Percentiles rank a stretch among this genome's conserved stretches.
Conservation (phyloP, 2,329 filamentous ascomycete species). For the Zymoseptoria brevis region DNA sequence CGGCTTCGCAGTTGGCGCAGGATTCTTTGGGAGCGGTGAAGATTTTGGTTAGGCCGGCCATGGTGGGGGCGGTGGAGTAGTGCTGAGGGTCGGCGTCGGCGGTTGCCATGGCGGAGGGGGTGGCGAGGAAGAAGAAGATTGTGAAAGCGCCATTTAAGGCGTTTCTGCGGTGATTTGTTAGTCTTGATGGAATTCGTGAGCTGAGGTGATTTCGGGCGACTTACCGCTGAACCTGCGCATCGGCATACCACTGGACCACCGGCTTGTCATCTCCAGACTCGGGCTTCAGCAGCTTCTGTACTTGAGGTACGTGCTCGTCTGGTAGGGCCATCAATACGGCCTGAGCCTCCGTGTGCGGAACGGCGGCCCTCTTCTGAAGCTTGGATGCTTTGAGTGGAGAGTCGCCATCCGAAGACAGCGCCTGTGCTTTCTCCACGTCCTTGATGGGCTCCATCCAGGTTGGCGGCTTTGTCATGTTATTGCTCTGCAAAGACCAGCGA, state of each 20-base stretch:
- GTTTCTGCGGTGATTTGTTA: background rate
- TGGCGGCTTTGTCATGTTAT: background rate
- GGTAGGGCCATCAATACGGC: background rate
- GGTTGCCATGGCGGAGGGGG: background rate
- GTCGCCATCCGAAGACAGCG: background rate
- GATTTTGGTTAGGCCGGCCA: background rate
- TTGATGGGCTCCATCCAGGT: background rate
- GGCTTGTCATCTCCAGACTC: background rate
- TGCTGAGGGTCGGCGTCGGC: background rate
- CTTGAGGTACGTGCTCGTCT: background rate
- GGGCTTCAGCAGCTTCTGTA: background rate
- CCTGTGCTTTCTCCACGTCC: background rate
- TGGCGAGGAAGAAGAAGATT: background rate
- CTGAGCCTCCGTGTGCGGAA: background rate
- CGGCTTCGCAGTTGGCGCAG: background rate
- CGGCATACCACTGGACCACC: background rate
- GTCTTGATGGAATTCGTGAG: background rate
- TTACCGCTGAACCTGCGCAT: background rate
- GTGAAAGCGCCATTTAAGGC: background rate
- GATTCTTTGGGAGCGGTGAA: background rate
- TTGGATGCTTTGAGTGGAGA: background rate
- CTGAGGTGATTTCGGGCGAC: background rate
- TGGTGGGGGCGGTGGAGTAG: background rate
- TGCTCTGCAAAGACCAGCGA: background rate
- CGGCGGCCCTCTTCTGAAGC: background rate